phyloP scores from a whole-genome alignment of 768 basidiomycete species.

The Boletus reticulatus region DNA sequence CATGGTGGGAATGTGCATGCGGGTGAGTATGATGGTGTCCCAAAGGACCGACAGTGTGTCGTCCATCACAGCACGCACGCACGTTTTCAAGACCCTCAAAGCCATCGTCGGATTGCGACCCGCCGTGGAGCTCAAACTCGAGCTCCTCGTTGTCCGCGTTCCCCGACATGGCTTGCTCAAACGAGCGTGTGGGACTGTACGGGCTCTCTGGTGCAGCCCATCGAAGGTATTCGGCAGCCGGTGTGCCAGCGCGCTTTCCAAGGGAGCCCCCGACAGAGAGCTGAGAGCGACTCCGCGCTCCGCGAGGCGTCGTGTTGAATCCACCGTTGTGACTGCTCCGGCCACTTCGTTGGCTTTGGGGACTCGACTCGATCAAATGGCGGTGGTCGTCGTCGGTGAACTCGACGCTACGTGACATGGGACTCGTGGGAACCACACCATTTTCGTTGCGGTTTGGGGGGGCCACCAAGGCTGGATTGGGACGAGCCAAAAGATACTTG shows the following conservation, averaged over 20 bases:
- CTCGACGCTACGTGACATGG: slow-evolving; percentile 42
- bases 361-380: slow-evolving; percentile 50
- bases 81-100: slow-evolving; percentile 96
- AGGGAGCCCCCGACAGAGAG: slow-evolving; percentile 69
- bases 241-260: slow-evolving; percentile 85
- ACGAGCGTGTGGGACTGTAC: slow-evolving; percentile 71
- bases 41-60: slow-evolving; percentile 76
- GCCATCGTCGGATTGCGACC: slow-evolving; percentile 67
- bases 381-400: slow-evolving; percentile 54
- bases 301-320: slow-evolving; percentile 76
- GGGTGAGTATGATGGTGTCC: slow-evolving; percentile 53
- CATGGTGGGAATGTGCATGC: slow-evolving; percentile 50
- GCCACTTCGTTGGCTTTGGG: slow-evolving; percentile 71
- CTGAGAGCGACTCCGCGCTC: slow-evolving; percentile 76
- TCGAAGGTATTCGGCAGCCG: slow-evolving; percentile 87
- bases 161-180: slow-evolving; percentile 46
- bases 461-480: slow-evolving; percentile 34
- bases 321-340: slow-evolving; percentile 59
- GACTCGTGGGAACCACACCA: slow-evolving; percentile 45
- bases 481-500: slow-evolving; percentile 84
- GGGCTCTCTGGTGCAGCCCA: slow-evolving; percentile 76
- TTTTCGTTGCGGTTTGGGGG: slow-evolving; percentile 31
- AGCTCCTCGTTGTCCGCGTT: slow-evolving; percentile 54
- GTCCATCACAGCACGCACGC: slow-evolving; percentile 85
- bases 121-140: slow-evolving; percentile 83